Conservation (phyloP, 169 alveolate species). For the Amoebophrya sp. region DNA sequence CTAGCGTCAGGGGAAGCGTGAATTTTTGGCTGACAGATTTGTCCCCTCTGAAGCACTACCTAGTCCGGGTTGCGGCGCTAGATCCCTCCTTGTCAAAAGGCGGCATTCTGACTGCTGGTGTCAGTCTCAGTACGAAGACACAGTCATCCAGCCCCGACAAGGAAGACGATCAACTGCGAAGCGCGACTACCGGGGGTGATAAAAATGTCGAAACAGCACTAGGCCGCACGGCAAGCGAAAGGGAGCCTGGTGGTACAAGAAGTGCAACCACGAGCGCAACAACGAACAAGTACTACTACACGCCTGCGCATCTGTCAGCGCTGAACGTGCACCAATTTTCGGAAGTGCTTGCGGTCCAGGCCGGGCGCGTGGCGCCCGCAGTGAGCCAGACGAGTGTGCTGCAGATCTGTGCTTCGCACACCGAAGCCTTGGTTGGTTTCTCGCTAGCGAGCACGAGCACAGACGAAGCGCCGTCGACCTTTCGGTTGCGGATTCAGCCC, state of each 20-base stretch:
- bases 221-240: too few relatives aligned
- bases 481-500: background rate
- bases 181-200: too few relatives aligned
- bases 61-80: background rate
- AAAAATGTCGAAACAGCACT: too few relatives aligned
- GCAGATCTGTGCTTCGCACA: background rate
- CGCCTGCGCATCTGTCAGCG: background rate
- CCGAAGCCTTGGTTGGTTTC: background rate
- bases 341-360: background rate
- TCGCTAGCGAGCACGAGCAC: background rate
- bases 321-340: background rate
- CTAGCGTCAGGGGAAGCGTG: too few relatives aligned
- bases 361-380: background rate
- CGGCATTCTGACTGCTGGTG: too few relatives aligned
- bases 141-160: too few relatives aligned
- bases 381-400: background rate
- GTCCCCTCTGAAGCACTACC: background rate
- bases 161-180: too few relatives aligned
- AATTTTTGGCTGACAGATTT: background rate
- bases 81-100: background rate
- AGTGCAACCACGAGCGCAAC: background rate
- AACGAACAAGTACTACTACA: background rate
- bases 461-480: background rate
- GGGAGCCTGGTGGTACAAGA: too few relatives aligned
- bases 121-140: too few relatives aligned